phyloP scores from a whole-genome alignment of 2,329 filamentous ascomycete species.

The Neonectria sp. region DNA sequence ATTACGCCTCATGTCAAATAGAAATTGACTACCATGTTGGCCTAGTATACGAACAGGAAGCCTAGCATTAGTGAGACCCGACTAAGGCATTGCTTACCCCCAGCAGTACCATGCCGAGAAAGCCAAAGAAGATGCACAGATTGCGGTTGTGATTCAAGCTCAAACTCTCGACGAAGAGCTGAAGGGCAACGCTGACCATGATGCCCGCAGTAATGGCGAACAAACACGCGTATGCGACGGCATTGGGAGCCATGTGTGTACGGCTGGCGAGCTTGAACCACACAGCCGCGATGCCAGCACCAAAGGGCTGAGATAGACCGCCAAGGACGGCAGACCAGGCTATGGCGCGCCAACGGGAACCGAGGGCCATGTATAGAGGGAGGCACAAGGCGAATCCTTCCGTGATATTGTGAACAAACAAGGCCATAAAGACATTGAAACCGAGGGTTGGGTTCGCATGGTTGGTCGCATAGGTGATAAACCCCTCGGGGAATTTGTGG shows the following conservation, averaged over 20 bases:
- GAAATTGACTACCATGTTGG: not conserved
- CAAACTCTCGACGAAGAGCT: constrained; percentile 89
- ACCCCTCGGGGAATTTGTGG: constrained; percentile 92
- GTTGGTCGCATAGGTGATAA: constrained; percentile 96
- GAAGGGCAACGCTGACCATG: constrained; percentile 93
- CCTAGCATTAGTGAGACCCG: constrained; percentile 61
- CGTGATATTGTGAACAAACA: constrained; percentile 98
- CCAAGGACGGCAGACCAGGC: constrained; percentile 87
- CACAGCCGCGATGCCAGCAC: constrained; percentile 85
- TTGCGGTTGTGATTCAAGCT: constrained; percentile 85
- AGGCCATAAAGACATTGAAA: constrained; percentile 92
- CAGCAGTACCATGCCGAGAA: constrained; percentile 89
- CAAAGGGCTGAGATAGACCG: constrained; percentile 88
- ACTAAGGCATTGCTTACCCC: constrained; percentile 89
- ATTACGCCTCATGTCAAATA: not conserved
- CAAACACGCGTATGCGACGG: constrained; percentile 81
- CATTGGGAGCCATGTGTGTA: constrained; percentile 64
- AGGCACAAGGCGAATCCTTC: constrained; percentile 96
- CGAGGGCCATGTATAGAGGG: constrained; percentile 91
- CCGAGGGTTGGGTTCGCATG: constrained; percentile 93
- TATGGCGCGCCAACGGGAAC: constrained; percentile 86
- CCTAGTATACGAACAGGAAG: not conserved
- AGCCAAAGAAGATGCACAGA: constrained; percentile 84
- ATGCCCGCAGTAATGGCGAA: constrained; percentile 94
- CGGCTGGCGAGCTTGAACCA: constrained; percentile 83